Evolutionary conservation across 371 early-diverging fungal genomes (phyloP), one percentile per base, ranked within the genome.

Genomic region (Mucor racemosus): DNA sequence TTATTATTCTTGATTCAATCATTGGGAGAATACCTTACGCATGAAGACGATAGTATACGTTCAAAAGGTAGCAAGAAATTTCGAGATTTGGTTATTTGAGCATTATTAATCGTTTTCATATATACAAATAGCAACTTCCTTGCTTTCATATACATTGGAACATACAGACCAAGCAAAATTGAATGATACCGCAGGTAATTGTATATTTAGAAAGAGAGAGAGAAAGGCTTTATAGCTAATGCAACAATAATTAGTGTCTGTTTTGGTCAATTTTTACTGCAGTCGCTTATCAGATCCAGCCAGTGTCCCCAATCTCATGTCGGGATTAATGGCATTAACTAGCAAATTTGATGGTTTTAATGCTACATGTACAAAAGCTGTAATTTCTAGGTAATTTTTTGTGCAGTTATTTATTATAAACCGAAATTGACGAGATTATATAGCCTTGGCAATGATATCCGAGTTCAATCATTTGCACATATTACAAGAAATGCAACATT

Each of bases 191-290:
- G 39, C 58, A 35, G 58, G 68, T 68, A 61, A 21, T 9, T 50
- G 11, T 11, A 11, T 21, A 19, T 8, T 0, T 4, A 21, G 3
- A 8, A 10, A 21, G 1, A 7, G 50, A 7, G 34, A 33, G 14
- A 15, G 44, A n/a, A 44, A 44, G 0, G 10, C 11, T 44, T 44
- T 44, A 26, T 6, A 48, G 21, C 54, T 35, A 34, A 15, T 55
- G 11, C 15, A 41, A n/a, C 11, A 9, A 10, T 21, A 1, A 13
- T n/a, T 65, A 86, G 90, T 87, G 5, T 73, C 74, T 41, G 87
- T 87, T 14, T 78, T 93, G 48, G 87, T 88, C 19, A 85, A 89
- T 68, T 93, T 93, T 68, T 92, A 90, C 68, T 84, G 89, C 62
- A 88, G 86, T 64, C 84, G 92, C 34, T 76, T 92, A 64, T 74